phyloP scores from a whole-genome alignment of 2,329 filamentous ascomycete genomes.

The Penicillium sp. region DNA sequence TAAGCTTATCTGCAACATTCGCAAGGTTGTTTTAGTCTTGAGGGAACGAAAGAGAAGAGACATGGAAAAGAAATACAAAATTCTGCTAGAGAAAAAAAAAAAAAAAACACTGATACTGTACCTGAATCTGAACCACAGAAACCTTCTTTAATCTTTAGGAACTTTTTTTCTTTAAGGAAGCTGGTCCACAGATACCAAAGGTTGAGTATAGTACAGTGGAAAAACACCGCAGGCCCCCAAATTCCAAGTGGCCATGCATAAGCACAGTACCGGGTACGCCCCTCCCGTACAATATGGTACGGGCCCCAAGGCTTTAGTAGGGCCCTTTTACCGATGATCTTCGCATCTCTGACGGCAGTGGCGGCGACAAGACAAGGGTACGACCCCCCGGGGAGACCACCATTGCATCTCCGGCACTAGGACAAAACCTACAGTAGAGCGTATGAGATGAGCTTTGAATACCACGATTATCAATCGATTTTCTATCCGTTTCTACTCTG shows the following conservation, averaged over 20 bases:
- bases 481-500: constrained; percentile 20
- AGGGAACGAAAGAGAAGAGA: background rate
- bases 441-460: constrained; percentile 1
- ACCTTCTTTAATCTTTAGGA: background rate
- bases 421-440: background rate
- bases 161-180: background rate
- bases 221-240: background rate
- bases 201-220: background rate
- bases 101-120: background rate
- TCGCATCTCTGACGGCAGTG: constrained; percentile 24
- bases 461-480: constrained; percentile 14
- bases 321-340: constrained; percentile 18
- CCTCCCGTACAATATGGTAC: constrained; percentile 4
- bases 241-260: background rate
- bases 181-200: background rate
- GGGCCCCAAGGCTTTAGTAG: background rate
- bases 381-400: constrained; percentile 7
- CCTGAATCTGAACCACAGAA: background rate
- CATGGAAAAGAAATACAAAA: too few relatives aligned
- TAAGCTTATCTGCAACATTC: background rate
- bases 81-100: too few relatives aligned
- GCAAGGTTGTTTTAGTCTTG: background rate
- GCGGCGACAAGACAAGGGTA: constrained; percentile 15
- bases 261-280: constrained; percentile 9
- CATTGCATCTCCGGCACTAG: constrained; percentile 3